phyloP scores from a whole-genome alignment of 2,329 filamentous ascomycete species.

The Venturia oleaginea region DNA sequence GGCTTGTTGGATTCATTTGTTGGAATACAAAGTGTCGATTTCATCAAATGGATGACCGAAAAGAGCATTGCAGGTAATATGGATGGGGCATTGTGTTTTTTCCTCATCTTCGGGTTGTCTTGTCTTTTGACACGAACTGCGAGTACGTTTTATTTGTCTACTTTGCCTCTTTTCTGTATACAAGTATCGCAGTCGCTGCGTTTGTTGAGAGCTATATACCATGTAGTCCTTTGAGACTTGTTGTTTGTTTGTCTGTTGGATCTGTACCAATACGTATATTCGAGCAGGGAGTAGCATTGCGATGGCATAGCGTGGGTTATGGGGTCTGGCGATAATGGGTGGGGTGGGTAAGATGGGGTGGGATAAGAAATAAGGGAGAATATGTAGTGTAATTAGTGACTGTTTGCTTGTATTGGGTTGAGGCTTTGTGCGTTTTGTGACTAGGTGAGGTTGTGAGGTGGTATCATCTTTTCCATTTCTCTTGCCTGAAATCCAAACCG shows the following conservation, averaged over 20 bases:
- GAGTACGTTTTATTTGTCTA: not conserved
- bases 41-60: not conserved
- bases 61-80: not conserved
- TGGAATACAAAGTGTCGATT: not conserved
- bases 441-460: not conserved
- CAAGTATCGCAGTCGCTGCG: not conserved
- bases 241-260: not conserved
- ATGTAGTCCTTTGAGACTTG: not conserved
- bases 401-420: not conserved
- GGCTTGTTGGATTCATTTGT: not conserved
- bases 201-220: conserved; percentile 4
- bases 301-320: not conserved
- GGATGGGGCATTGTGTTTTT: not conserved
- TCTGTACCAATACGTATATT: not conserved
- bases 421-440: not conserved
- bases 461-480: not conserved
- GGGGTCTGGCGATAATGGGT: not conserved
- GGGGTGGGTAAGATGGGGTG: not conserved
- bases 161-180: not conserved
- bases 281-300: not conserved
- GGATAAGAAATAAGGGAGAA: not conserved
- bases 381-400: not conserved
- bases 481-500: not conserved
- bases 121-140: not conserved
- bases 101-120: not conserved